Base-by-base conservation (phyloP, 805 yeast species). In the Zygotorulaspora sp. region DNA sequence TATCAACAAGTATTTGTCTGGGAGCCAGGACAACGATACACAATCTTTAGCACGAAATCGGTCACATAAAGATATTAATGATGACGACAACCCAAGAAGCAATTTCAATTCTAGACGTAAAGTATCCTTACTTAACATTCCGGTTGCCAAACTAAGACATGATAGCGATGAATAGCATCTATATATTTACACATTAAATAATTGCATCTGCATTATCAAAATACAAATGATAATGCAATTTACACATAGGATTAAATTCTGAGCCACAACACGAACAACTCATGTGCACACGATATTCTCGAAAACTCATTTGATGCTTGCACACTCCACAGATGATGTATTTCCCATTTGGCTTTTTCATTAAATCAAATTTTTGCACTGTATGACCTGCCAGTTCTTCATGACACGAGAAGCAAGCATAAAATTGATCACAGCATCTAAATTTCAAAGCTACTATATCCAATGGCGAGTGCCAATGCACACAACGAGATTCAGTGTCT, bases 391-490 rank as follows among this genome's bases (percentile, higher is more conserved):
- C 42, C 10, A 39, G 10, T 29, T 49, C 53, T 2, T 39, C 22
- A 30, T 62, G 66, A 30, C 66, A 62, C 17, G 53, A 32, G 26
- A 45, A 47, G 30, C 66, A 62, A 10, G 64, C 50, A 27, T 53
- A 62, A 27, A 44, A 62, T 2, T 21, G 20, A 3, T 43, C 36
- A 34, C 66, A 62, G 25, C 65, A 60, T 38, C 51, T 56, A 31
- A 61, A 58, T 38, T 54, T 56, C 14, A 62, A 32, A 14, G 63
- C 59, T 1, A 62, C 45, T 2, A 62, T 46, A 39, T 62, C 66
- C 15, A 52, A 28, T 4, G 41, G 41, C 1, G 58, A 46, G 20
- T 61, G 45, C 65, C 65, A 62, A 41, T 62, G 66, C 10, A 40
- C 42, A 36, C 66, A 62, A 9, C 66, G 37, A 2, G 59, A 48